Evolutionary conservation across 345 rosid genomes (phyloP).

Genomic region (Arabis hirsuta): DNA sequence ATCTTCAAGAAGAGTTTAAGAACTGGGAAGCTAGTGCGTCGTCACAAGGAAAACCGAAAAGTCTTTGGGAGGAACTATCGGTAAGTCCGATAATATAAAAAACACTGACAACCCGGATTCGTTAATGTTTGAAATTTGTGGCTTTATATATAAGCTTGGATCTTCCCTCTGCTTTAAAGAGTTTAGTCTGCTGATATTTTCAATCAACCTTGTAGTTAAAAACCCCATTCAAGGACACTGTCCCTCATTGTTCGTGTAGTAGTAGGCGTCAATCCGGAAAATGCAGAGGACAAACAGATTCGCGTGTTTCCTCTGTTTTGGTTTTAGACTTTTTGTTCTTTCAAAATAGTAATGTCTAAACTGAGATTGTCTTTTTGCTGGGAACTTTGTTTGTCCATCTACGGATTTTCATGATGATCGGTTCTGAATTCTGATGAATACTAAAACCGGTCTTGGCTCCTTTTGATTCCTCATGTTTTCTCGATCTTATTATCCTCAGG

Average conservation of each 20-base stretch:
- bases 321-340: slow-evolving; percentile 1
- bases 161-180: not conserved
- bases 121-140: not conserved
- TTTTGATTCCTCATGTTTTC: slow-evolving; percentile 20
- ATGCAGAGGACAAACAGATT: no score
- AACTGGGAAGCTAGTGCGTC: slow-evolving; percentile 84
- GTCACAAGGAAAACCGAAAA: slow-evolving; percentile 81
- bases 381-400: slow-evolving; percentile 1
- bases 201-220: not conserved
- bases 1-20: slow-evolving; percentile 87
- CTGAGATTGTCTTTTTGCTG: not conserved
- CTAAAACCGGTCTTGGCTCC: not conserved
- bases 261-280: not conserved
- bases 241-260: slow-evolving; percentile 10
- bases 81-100: slow-evolving; percentile 47
- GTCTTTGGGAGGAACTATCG: slow-evolving; percentile 95
- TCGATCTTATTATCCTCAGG: slow-evolving; percentile 46
- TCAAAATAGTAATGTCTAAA: no score
- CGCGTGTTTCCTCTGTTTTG: slow-evolving; percentile 9
- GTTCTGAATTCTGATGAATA: slow-evolving; percentile 8
- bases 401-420: not conserved
- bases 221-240: not conserved
- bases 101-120: not conserved
- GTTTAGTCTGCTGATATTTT: not conserved
- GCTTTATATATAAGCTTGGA: slow-evolving; percentile 11